Evolutionary conservation across 2,329 filamentous ascomycete species (phyloP).

Genomic region (Dactylella cylindrospora): DNA sequence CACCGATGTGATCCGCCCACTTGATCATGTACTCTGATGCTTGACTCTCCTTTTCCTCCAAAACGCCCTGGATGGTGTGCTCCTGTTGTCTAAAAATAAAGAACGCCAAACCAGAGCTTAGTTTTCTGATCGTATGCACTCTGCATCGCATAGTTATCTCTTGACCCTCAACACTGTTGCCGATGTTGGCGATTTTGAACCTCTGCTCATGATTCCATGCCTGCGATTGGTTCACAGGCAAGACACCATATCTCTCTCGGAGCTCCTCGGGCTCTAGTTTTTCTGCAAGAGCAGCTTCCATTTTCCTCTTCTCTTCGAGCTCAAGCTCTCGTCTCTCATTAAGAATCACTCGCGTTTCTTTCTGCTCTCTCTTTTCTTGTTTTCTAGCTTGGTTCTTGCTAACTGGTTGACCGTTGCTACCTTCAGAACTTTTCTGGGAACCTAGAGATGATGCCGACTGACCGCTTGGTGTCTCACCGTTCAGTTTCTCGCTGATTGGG

Average conservation of each 20-base stretch:
- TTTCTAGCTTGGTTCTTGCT: constrained; percentile 55
- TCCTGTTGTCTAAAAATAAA: constrained; percentile 82
- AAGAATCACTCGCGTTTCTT: constrained; percentile 47
- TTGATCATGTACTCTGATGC: constrained; percentile 75
- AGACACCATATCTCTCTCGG: constrained; percentile 77
- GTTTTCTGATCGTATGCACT: constrained; percentile 74
- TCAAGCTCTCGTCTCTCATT: constrained; percentile 55
- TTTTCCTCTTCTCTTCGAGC: constrained; percentile 54
- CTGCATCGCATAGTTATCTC: constrained; percentile 69
- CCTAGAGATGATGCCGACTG: constrained; percentile 33
- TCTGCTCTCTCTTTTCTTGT: constrained; percentile 52
- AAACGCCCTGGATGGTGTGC: constrained; percentile 78
- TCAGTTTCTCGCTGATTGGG: constrained; percentile 13
- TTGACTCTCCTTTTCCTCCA: constrained; percentile 60
- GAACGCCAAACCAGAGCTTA: constrained; percentile 82
- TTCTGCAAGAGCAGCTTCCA: constrained; percentile 55
- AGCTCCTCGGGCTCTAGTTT: constrained; percentile 65
- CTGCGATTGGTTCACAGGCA: constrained; percentile 61
- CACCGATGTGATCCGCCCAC: constrained; percentile 79
- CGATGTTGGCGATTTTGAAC: constrained; percentile 58
- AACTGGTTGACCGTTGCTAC: constrained; percentile 49
- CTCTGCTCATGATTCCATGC: constrained; percentile 57
- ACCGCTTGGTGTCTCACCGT: constrained; percentile 30
- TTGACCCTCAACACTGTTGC: constrained; percentile 59
- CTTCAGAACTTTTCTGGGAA: constrained; percentile 23